Percentiles rank a stretch among this genome's conserved stretches.
Evolutionary conservation across 2,329 filamentous ascomycete genomes (phyloP).

Genomic region (Chaetomiaceae sp.): DNA sequence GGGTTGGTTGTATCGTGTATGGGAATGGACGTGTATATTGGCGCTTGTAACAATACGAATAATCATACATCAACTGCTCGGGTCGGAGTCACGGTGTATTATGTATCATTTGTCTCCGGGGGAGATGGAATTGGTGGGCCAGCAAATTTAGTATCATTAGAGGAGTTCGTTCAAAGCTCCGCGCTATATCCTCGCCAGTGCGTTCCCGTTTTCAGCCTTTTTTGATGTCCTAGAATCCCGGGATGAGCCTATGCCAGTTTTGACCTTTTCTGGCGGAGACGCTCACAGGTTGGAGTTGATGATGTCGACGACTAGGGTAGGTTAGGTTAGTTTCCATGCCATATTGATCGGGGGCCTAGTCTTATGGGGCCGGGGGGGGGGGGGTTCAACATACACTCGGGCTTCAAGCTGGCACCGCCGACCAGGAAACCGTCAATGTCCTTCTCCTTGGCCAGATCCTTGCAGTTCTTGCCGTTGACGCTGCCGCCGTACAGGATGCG

Average conservation of each 20-base stretch:
- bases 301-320: constrained; percentile 49
- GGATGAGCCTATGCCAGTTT: constrained; percentile 6
- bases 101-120: background rate
- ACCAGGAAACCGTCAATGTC: constrained; percentile 99
- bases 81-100: background rate
- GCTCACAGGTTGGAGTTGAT: constrained; percentile 52
- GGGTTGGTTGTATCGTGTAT: constrained; percentile 11
- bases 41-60: constrained; percentile 14
- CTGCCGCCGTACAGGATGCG: constrained; percentile 95
- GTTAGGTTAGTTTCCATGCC: too few relatives aligned
- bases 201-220: constrained; percentile 5
- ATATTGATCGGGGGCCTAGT: too few relatives aligned
- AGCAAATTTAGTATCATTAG: constrained; percentile 1
- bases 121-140: background rate
- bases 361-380: too few relatives aligned
- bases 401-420: constrained; percentile 93
- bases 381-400: constrained; percentile 73
- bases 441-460: constrained; percentile 80
- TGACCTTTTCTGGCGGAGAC: background rate
- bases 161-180: constrained; percentile 6
- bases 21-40: too few relatives aligned
- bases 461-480: constrained; percentile 97
- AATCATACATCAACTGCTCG: background rate
- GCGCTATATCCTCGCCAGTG: constrained; percentile 14
- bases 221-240: constrained; percentile 12